Evolutionary conservation across 1,284 basidiomycete genomes (phyloP), one percentile per base, ranked within the genome.

Genomic region (Calocybe gambosa): DNA sequence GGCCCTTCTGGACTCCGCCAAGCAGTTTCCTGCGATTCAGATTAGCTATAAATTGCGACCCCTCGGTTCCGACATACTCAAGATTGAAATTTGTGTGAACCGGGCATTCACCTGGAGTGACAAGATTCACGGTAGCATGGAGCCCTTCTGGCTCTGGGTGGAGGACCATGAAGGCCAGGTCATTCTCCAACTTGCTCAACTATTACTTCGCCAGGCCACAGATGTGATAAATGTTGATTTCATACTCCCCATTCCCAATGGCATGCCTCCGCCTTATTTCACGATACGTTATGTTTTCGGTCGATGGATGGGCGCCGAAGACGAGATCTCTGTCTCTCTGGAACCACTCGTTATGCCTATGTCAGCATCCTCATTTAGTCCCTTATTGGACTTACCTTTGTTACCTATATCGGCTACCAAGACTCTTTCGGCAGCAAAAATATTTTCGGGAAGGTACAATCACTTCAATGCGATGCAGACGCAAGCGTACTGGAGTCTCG

Each of bases 131-230:
- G 89, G 88, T 0, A 71, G 69, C 2, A 70, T 74, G 0, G 92
- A 99, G 63, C 87, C 92, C 1, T 97, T 99, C 68, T 96, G 93
- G 82, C 67, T 99, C 40, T 99, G 96, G 95, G 72, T 97, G 5
- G 93, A 99, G 67, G 92, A 95, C 58, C 75, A 86, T 26, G 77
- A 88, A 37, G 87, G 84, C 7, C 58, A 77, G 15, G 77, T 80
- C 33, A 96, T 99, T 56, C 74, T 95, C n/a, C 91, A 96, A 59
- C 77, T 89, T 53, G 71, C 83, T 1, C 82, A 85, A 57, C 66
- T 93, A 25, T 60, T 83, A 19, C 77, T 96, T 53, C 80, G 85
- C 31, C 78, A 80, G 53, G 72, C 74, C n/a, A 87, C 81, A 23
- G 59, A 74, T 13, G 37, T 60, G 12, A 51, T 91, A 34, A 73